These are phyloP conservation scores for Microstegium vimineum DNA, from an alignment of 176 grass and related monocot genomes.

Conservation along the genomic window DNA sequence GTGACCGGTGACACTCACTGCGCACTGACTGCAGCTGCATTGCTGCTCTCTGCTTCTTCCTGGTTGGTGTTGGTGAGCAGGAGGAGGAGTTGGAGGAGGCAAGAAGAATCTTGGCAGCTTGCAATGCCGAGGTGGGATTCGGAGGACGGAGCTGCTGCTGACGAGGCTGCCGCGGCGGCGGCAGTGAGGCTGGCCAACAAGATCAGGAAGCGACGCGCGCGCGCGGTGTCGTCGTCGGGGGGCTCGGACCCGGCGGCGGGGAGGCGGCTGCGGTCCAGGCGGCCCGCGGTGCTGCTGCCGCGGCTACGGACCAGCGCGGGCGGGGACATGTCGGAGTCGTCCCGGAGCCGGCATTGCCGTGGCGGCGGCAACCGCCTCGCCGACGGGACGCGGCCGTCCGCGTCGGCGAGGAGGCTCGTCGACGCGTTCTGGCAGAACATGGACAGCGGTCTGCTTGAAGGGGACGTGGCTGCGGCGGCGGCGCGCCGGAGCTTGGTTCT, in stretches of 20 bases:
- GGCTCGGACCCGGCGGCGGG: constrained; percentile 33
- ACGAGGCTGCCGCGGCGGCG: neutral
- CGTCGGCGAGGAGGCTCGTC: constrained; percentile 67
- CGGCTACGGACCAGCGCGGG: constrained; percentile 15
- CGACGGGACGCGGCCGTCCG: constrained; percentile 4
- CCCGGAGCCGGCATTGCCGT: constrained; percentile 35
- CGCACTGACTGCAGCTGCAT: neutral
- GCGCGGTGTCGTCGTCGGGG: constrained; percentile 57
- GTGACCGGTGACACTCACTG: neutral
- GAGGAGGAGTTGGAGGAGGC: neutral
- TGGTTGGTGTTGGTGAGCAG: neutral
- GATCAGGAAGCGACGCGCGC: constrained; percentile 54
- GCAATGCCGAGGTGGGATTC: constrained; percentile 43
- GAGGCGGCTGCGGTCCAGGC: constrained; percentile 47
- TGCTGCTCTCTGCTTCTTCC: neutral
- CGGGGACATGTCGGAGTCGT: constrained; percentile 48
- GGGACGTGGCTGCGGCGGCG: neutral
- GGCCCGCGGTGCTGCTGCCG: constrained; percentile 47
- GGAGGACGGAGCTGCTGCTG: neutral
- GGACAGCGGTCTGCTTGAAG: constrained; percentile 40
- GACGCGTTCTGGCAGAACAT: constrained; percentile 61
- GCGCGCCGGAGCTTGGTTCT: constrained; percentile 24
- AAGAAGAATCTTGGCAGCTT: neutral
- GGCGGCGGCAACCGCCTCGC: neutral
- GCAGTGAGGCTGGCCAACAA: constrained; percentile 23